phyloP scores from a whole-genome alignment of 1,139 yeast species.

The Suhomyces maxii region DNA sequence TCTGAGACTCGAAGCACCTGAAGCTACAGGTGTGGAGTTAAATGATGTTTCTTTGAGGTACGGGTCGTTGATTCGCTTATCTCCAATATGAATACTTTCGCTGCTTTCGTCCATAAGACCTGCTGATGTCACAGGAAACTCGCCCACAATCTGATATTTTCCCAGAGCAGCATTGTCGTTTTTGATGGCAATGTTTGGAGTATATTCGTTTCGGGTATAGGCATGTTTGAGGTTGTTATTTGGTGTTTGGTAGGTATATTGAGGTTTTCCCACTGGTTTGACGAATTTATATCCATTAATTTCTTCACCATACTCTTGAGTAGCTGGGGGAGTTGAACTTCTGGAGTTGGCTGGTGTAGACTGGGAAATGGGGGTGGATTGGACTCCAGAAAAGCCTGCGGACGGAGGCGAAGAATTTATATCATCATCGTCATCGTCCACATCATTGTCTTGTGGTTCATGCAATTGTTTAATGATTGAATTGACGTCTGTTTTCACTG shows the following conservation, averaged over 20 bases:
- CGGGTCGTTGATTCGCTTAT: conserved; percentile 44
- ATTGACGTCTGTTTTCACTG: conserved; percentile 16
- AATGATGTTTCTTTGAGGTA: conserved; percentile 17
- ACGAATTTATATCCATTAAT: conserved; percentile 40
- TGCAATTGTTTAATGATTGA: conserved; percentile 15
- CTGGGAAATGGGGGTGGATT: conserved; percentile 24
- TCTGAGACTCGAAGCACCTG: conserved; percentile 1
- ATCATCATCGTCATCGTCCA: conserved; percentile 13
- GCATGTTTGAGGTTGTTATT: conserved; percentile 16
- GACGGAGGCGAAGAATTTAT: conserved; percentile 5
- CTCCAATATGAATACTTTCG: conserved; percentile 38
- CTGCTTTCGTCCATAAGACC: conserved; percentile 40
- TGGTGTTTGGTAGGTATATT: conserved; percentile 25
- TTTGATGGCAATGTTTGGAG: conserved; percentile 8
- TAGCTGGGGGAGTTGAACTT: conserved; percentile 21
- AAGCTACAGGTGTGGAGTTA: neutral
- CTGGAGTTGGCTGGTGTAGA: conserved; percentile 27
- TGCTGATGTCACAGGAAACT: conserved; percentile 37
- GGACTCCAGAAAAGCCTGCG: conserved; percentile 4
- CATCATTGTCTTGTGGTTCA: conserved; percentile 8
- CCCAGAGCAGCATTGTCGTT: neutral
- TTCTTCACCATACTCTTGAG: conserved; percentile 26
- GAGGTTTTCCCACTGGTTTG: conserved; percentile 19
- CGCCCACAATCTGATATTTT: conserved; percentile 35
- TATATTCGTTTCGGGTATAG: conserved; percentile 18